These are phyloP conservation scores for Coleophoma cylindrospora DNA, from an alignment of 2,329 filamentous ascomycete species.

Conservation along the genomic window DNA sequence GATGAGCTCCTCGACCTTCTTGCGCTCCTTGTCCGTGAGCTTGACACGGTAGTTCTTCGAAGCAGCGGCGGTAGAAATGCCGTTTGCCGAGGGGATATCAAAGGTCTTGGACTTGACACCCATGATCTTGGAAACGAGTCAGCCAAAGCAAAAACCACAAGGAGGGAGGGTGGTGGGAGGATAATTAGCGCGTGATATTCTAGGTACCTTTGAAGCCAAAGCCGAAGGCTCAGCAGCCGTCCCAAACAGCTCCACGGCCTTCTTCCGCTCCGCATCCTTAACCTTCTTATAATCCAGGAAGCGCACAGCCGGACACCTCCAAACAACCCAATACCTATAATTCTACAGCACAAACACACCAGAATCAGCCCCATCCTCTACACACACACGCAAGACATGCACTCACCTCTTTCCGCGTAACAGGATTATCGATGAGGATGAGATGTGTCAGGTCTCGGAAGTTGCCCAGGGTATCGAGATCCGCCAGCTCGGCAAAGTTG, in stretches of 20 bases:
- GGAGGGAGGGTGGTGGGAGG: too few species aligned
- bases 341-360: constrained; percentile 46
- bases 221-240: constrained; percentile 72
- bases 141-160: not conserved
- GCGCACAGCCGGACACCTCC: constrained; percentile 76
- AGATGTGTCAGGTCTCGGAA: constrained; percentile 73
- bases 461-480: constrained; percentile 72
- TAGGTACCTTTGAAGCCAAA: constrained; percentile 63
- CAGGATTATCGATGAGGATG: constrained; percentile 79
- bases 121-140: constrained; percentile 56
- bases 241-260: constrained; percentile 79
- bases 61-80: constrained; percentile 36
- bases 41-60: constrained; percentile 73
- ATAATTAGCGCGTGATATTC: too few species aligned
- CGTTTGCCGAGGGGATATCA: constrained; percentile 47
- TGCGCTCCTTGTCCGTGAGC: constrained; percentile 83
- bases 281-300: constrained; percentile 94
- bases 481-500: constrained; percentile 75
- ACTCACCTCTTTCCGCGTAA: constrained; percentile 85
- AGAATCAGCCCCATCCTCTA: too few species aligned
- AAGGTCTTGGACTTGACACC: constrained; percentile 76
- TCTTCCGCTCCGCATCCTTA: constrained; percentile 74
- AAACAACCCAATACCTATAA: constrained; percentile 90
- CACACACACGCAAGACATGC: not conserved
- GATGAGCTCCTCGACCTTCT: constrained; percentile 80